Evolutionary conservation across 345 rosid species (phyloP), one percentile per base, ranked within the genome.

Genomic region (Cardamine chenopodiifolia): DNA sequence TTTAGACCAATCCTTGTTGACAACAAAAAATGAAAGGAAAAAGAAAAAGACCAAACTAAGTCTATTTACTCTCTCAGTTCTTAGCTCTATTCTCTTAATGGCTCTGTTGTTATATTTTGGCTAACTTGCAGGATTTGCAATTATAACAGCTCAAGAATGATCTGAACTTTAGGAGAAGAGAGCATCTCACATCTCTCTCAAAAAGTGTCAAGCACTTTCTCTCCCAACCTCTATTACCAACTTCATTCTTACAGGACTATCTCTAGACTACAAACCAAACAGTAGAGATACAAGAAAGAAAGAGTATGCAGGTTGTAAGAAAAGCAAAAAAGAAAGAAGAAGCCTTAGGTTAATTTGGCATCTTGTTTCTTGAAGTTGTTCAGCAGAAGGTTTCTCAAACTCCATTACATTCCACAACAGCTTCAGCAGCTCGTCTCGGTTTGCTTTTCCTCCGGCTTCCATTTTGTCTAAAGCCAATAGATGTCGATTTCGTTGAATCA

Each of bases 381-480:
- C 13, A 50, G 7, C 8, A 49, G 0, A 12, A 62, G 10, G 60
- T 56, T 70, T 65, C 47, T 66, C 62, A 73, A 68, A 68, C 71
- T 26, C 86, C 86, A 63, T 81, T 79, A 88, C 89, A 87, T 59
- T 86, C 88, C 15, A 89, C 87, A 3, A 87, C 90, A 68, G 86
- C 94, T 83, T 89, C 97, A 54, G 94, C 97, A 70, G 97, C 94
- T 26, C 94, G 74, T 29, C 89, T 83, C 6, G 94, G 92, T 78
- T 83, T 91, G 84, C 73, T 91, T 83, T 91, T 91, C 73, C 92
- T 81, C 72, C 94, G 70, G 63, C 87, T 91, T 54, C 90, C 86
- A 45, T 67, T 85, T 40, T 81, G 85, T 68, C 90, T 75, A 78
- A 73, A 89, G 19, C 97, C 92, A 69, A 49, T 79, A 55, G 56